A percentile compares a stretch with the other conserved stretches of the same genome.
phyloP scores from a whole-genome alignment of 2,329 filamentous ascomycete species.

The Fusarium nanum region DNA sequence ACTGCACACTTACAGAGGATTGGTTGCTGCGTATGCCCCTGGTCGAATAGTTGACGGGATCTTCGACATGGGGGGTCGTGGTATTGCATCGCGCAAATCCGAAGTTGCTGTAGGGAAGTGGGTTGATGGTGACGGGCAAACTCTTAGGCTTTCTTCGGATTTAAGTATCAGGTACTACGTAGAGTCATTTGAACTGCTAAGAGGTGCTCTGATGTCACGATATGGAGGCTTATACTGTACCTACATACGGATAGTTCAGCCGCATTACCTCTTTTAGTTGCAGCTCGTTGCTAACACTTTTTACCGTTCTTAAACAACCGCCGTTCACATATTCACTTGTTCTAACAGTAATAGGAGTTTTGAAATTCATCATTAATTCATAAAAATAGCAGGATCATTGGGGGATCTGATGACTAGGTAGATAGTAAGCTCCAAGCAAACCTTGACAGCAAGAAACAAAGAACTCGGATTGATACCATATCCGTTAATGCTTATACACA shows the following conservation, averaged over 20 bases:
- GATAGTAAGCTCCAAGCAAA: neutral
- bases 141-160: constrained; percentile 20
- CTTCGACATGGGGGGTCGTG: neutral
- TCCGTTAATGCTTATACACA: constrained; percentile 9
- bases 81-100: constrained; percentile 25
- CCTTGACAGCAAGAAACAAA: neutral
- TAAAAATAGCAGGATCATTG: neutral
- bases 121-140: constrained; percentile 15
- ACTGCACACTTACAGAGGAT: constrained; percentile 1
- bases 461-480: neutral
- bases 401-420: neutral
- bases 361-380: neutral
- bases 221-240: neutral
- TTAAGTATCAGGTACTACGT: neutral
- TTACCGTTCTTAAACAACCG: neutral
- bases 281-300: neutral
- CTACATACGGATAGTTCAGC: neutral
- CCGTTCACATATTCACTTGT: neutral
- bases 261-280: neutral
- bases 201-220: neutral
- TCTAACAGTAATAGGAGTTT: neutral
- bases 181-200: neutral
- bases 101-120: neutral
- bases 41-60: neutral
- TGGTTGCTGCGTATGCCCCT: constrained; percentile 8